A percentile compares a stretch with the other conserved stretches of the same genome.
phyloP scores from a whole-genome alignment of 148 eudicot genomes.

The Rheum nobile region DNA sequence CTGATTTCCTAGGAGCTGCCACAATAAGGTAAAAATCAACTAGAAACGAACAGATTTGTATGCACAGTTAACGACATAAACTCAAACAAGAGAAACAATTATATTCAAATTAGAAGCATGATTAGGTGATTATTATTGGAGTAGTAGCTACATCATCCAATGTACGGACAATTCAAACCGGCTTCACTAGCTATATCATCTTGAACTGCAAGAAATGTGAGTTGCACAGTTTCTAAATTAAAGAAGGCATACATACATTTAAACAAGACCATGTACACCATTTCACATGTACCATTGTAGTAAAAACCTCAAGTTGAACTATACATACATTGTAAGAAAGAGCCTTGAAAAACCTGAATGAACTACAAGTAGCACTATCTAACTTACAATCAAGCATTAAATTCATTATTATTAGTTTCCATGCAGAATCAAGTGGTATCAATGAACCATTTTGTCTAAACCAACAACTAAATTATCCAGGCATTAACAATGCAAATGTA shows the following conservation, averaged over 20 bases:
- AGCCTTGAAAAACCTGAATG: not conserved
- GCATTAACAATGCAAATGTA: no score
- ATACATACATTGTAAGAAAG: not conserved
- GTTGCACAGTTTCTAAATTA: not conserved
- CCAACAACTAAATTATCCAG: no score
- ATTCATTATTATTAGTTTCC: no score
- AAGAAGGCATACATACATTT: not conserved
- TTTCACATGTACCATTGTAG: no score
- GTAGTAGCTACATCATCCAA: not conserved
- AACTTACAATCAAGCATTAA: no score
- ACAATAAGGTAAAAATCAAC: not conserved
- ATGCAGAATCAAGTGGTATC: no score
- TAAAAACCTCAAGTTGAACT: not conserved
- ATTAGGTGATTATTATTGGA: not conserved
- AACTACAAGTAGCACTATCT: not conserved
- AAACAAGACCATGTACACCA: no score
- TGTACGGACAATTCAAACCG: not conserved
- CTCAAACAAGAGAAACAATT: not conserved
- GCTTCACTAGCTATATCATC: not conserved
- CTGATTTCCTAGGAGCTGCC: not conserved
- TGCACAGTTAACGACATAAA: not conserved
- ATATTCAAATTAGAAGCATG: not conserved
- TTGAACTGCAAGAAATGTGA: not conserved
- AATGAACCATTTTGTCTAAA: no score
- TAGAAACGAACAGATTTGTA: not conserved